A percentile compares a stretch with the other conserved stretches of the same genome.
These are phyloP conservation scores for Pythium insidiosum DNA, from an alignment of 352 stramenopile species.

Conservation along the genomic window DNA sequence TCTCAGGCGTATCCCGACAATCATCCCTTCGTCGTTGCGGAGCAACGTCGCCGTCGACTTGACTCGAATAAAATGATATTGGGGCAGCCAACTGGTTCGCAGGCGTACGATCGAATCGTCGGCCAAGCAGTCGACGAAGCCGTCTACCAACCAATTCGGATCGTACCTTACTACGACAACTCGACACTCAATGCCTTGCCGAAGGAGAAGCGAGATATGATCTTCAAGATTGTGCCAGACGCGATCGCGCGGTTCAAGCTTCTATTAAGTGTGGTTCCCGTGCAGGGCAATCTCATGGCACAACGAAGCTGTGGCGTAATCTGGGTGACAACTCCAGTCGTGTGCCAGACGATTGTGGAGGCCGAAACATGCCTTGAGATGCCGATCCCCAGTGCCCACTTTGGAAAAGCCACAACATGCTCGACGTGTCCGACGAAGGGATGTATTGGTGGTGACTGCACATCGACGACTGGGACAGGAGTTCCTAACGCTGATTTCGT, in stretches of 20 bases:
- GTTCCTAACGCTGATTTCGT: constrained; percentile 54
- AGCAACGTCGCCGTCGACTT: constrained; percentile 4
- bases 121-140: constrained; percentile 13
- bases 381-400: constrained; percentile 53
- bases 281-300: constrained; percentile 51
- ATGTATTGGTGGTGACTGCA: constrained; percentile 34
- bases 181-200: constrained; percentile 28
- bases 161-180: constrained; percentile 62
- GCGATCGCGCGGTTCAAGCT: constrained; percentile 52
- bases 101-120: constrained; percentile 30
- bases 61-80: neutral
- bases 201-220: constrained; percentile 19
- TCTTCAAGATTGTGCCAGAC: constrained; percentile 56
- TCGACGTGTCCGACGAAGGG: constrained; percentile 27
- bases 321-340: constrained; percentile 39
- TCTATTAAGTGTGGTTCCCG: constrained; percentile 48
- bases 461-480: constrained; percentile 20
- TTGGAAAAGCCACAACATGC: constrained; percentile 39
- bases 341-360: constrained; percentile 44
- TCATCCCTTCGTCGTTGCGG: constrained; percentile 16
- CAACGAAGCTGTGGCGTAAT: constrained; percentile 49
- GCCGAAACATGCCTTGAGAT: constrained; percentile 68
- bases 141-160: constrained; percentile 42
- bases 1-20: constrained; percentile 9
- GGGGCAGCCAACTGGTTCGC: constrained; percentile 1